A percentile compares a stretch with the other conserved stretches of the same genome.
phyloP scores from a whole-genome alignment of 768 basidiomycete genomes.

The Trametes cingulata region DNA sequence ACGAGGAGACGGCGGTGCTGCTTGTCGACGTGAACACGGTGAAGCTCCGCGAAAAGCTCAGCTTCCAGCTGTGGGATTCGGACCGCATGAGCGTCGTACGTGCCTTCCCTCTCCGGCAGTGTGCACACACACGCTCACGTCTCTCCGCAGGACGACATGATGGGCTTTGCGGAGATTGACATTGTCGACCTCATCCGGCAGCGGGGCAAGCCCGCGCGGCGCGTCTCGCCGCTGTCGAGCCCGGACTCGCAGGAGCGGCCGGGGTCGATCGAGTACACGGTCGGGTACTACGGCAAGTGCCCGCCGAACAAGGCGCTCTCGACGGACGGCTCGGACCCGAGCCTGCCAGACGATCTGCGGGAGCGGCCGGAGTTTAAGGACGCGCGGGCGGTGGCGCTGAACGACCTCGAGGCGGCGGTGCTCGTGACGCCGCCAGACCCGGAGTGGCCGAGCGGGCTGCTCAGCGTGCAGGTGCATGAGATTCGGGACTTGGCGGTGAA shows the following conservation, averaged over 20 bases:
- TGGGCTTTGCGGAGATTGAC: constrained; percentile 49
- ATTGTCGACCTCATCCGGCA: constrained; percentile 32
- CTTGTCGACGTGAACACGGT: constrained; percentile 65
- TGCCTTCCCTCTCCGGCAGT: not conserved
- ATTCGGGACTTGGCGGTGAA: constrained; percentile 63
- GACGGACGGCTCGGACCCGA: constrained; percentile 37
- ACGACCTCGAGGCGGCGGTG: constrained; percentile 44
- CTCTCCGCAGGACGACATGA: constrained; percentile 43
- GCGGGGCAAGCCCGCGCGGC: constrained; percentile 29
- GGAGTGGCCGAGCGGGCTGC: constrained; percentile 65
- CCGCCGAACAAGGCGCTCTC: constrained; percentile 27
- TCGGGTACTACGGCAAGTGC: constrained; percentile 53
- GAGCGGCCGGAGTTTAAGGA: constrained; percentile 53
- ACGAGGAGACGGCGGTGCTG: constrained; percentile 67
- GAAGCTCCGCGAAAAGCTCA: constrained; percentile 63
- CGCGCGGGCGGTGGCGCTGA: constrained; percentile 44
- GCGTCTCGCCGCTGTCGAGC: constrained; percentile 25
- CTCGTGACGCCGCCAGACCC: constrained; percentile 53
- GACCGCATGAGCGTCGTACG: constrained; percentile 43
- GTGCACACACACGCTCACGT: not conserved
- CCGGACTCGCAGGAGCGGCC: constrained; percentile 33
- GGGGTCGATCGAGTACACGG: constrained; percentile 48
- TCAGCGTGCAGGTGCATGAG: constrained; percentile 66
- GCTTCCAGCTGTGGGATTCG: constrained; percentile 73
- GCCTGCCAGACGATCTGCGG: constrained; percentile 40